These are phyloP conservation scores for Spathaspora sp. DNA, from an alignment of 1,139 yeast genomes.

Conservation along the genomic window DNA sequence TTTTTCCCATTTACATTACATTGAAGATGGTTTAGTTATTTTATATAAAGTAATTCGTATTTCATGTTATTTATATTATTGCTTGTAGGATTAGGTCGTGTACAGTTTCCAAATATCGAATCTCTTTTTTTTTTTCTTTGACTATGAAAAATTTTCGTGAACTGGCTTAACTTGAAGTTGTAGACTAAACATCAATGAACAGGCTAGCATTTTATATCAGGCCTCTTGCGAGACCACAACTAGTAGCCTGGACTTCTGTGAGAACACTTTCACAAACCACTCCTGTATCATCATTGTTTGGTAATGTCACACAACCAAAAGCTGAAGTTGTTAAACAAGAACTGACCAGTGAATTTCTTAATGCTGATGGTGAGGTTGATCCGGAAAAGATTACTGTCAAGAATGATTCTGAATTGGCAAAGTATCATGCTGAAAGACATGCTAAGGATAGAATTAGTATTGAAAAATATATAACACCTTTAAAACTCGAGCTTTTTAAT, in stretches of 20 bases:
- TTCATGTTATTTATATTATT: neutral
- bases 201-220: conserved; percentile 10
- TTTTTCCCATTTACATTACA: neutral
- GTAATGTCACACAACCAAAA: conserved; percentile 10
- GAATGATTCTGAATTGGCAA: conserved; percentile 36
- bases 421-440: conserved; percentile 32
- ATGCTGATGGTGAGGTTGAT: conserved; percentile 8
- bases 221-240: conserved; percentile 6
- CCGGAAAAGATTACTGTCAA: conserved; percentile 21
- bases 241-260: neutral
- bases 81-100: neutral
- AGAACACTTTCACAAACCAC: conserved; percentile 6
- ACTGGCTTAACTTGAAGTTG: neutral
- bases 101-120: neutral
- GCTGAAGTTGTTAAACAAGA: conserved; percentile 7
- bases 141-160: neutral
- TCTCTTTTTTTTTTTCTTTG: neutral
- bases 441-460: conserved; percentile 25
- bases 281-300: conserved; percentile 8
- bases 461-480: conserved; percentile 59
- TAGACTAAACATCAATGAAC: conserved; percentile 7
- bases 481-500: conserved; percentile 65
- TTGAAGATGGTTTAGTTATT: neutral
- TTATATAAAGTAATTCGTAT: neutral
- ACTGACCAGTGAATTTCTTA: neutral